Base-by-base conservation (phyloP, 1,284 basidiomycete species). In the Cerrena zonata region DNA sequence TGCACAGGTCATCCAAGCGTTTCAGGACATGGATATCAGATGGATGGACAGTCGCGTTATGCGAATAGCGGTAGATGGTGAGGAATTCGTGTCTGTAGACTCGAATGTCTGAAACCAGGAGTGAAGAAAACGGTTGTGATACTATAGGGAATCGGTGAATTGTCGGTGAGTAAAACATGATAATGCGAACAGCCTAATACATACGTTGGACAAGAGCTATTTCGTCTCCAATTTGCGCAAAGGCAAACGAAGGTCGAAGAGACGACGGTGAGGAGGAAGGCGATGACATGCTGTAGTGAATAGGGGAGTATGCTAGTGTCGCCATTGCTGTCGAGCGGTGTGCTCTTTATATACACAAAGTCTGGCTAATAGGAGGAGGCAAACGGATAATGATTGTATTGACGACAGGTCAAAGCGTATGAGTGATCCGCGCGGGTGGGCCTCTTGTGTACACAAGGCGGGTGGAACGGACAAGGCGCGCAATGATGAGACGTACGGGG, bases 1-100 rank as follows among this genome's bases (percentile, higher is more conserved):
- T 69, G 45, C 70, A 63, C 25, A 64, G 64, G 19, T 76, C 75
- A 47, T 76, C 73, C 46, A 84, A 76, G 24, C 68, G 61, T 61
- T 82, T 77, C 45, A 84, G 66, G 55, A 84, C 73, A 56, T 69
- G 71, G 24, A 86, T 69, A 56, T 85, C 70, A 4, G 64, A 58
- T 24, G 69, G 67, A 54, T 70, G 69, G 24, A 72, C 55, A 25
- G 59, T 57, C n/a, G 67, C 59, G 45, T 59, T 57, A 54, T 70
- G 66, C 30, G 69, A 69, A 57, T 65, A 71, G 40, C 70, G 68
- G 66, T 72, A 72, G 55, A 68, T 66, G 49, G 67, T 70, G 58
- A 70, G 69, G 63, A 72, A 71, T 48, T 71, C 69, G 62, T 72
- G 70, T 24, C 66, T 64, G 60, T 69, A 71, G 48, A 71, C 59